Base-by-base conservation (phyloP, 208 protist genomes). In the Wallacemonas collosoma region DNA sequence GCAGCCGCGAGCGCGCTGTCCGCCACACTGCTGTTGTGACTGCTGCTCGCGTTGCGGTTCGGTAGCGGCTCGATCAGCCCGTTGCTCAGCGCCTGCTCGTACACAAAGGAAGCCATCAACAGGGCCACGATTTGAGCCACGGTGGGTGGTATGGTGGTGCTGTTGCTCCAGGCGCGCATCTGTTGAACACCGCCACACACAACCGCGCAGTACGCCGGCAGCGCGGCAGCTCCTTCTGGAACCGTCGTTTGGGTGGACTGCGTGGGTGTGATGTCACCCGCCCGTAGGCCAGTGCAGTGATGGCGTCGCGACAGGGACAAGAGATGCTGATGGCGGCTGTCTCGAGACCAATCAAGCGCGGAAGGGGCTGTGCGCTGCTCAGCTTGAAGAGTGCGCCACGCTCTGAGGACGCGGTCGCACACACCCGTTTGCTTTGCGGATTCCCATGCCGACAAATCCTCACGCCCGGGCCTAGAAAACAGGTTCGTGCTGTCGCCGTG, bases 91-190 rank as follows among this genome's bases (percentile, higher is more conserved):
- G 56, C 56, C 35, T 6, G 7, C 36, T 41, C 45, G 11, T 64
- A 41, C 11, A 44, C 43, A 54, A 72, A 87, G 2, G 77, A 55
- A 3, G 48, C 61, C 36, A 73, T 77, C 17, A 88, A 54, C 39
- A 82, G 47, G 4, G 82, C 75, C 55, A 79, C 71, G 39, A 68
- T 40, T 62, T 88, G 82, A 1, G 73, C 68, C 54, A 72, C 68
- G 2, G 82, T 85, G 38, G 75, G 73, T 3, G 72, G 26, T 17
- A 68, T 55, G 1, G 71, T 78, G 0, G 79, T 80, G 26, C 58
- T 54, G 3, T 39, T 67, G 39, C 70, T 45, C 64, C 78, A 82
- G 38, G 40, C 67, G 41, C 58, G 26, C 70, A 79, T 76, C 48
- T 82, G 78, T 1, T 7, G 9, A 7, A 75, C 17, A 9, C 17